Base-by-base conservation (phyloP, 495 filamentous ascomycete genomes). In the Trichoderma gamsii region DNA sequence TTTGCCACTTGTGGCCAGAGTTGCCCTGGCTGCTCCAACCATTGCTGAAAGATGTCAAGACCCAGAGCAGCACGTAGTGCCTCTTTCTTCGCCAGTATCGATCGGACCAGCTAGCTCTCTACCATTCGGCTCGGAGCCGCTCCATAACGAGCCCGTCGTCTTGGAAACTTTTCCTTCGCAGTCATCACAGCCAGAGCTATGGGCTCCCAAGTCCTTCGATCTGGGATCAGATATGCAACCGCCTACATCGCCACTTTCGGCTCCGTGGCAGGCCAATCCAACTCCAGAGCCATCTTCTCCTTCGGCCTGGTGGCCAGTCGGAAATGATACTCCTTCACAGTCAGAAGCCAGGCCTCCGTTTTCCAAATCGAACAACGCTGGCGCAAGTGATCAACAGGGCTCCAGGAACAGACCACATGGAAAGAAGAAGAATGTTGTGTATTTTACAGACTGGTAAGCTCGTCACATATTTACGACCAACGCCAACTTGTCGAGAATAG, bases 381-480 rank as follows among this genome's bases (percentile, higher is more conserved):
- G n/a, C 4, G 9, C 16, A n/a, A n/a, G 6, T 56, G 25, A 32
- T 29, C 2, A 32, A 13, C 25, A 61, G 23, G 4, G 27, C 27
- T 32, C 56, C 79, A 73, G 66, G 82, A 87, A 11, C 87, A 86
- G n/a, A 86, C 9, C 23, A 59, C 69, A 13, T 15, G 16, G 5
- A 16, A n/a, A 13, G 13, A 63, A 15, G 43, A 51, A 46, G 15
- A 83, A 80, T 69, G 76, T 78, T 0, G 73, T 81, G 13, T 83
- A 83, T 71, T 81, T 81, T 46, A 81, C 80, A 11, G 81, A 80
- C 66, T 83, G 81, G 80, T 82, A 49, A 21, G 77, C 64, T 32
- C 7, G 27, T 49, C 29, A 29, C 46, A 29, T 25, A 2, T 61
- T 21, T 25, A 12, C 21, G 15, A 46, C 23, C 12, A 11, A 13